Evolutionary conservation across 768 basidiomycete species (phyloP), one percentile per base, ranked within the genome.

Genomic region (Collybiopsis luxurians): DNA sequence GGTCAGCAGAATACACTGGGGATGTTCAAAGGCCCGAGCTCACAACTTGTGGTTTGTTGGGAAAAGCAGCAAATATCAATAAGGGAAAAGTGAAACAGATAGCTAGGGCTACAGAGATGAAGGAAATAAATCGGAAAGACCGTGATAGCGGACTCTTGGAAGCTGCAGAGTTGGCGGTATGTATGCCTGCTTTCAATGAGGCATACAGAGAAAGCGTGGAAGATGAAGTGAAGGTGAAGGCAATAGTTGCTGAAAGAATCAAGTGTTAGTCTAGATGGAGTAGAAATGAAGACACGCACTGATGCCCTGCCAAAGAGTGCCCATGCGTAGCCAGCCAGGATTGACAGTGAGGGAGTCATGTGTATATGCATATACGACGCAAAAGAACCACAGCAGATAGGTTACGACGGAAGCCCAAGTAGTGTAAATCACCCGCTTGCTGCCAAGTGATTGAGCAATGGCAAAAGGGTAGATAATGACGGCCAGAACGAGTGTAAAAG

Each of bases 181-280:
- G 74, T 10, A 69, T 53, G 5, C 72, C 70, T 26, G 78, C 78
- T 56, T 78, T 79, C 52, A 89, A 68, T 2, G 87, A 82, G 36
- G 82, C 75, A 59, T 87, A 89, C 53, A 90, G 68, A 19, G 86
- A 81, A 17, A 89, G 73, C 3, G 89, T 87, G 58, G 81, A 79
- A 5, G 82, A 73, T 1, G 88, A 83, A 17, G 84, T 77, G 64
- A 88, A 90, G 12, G 83, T 74, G 65, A 90, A 90, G 9, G 83
- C 80, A 23, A 76, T 79, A 19, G 78, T 78, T 49, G 80, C 87
- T 89, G 57, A 49, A 23, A 51, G 23, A 24, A 1, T 2, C 6
- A 9, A 23, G 49, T 26, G 30, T 61, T 13, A 36, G 27, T 47
- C 21, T 44, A 10, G n/a, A 23, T 47, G 11, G 6, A 27, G 44